Base-by-base conservation (phyloP, 495 filamentous ascomycete species). In the Immersiella caudata region DNA sequence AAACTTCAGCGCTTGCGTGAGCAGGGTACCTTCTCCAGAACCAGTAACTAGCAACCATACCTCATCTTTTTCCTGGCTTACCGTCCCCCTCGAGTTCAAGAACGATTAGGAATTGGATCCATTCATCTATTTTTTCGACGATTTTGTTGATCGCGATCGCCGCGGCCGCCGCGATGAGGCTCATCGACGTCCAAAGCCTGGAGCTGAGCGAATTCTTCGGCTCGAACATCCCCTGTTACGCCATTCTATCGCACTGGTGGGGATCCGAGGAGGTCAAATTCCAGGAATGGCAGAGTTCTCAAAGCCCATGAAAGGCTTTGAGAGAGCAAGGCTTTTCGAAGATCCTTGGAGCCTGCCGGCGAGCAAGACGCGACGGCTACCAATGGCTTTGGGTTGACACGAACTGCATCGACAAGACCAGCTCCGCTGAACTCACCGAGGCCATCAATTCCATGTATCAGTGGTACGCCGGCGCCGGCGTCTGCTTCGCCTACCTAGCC, bases 401-500 rank as follows among this genome's bases (percentile, higher is more conserved):
- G 22, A 70, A 67, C 62, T 71, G 70, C 63, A 82, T 82, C 40
- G 72, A 81, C 68, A 52, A 52, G 21, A 52, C 49, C 4, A 52
- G 49, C 16, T n/a, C 18, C 49, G 49, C 49, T 14, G 49, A 52
- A 14, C 49, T 52, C 49, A n/a, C 49, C 49, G 49, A 52, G 49
- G 49, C 49, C 3, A 52, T 52, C 3, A 52, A 52, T 22, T n/a
- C 18, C 49, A 52, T 52, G 49, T 52, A n/a, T 52, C 18, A 18
- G 16, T 70, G 64, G 76, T 80, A 79, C 59, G 24, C 62, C 9
- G 49, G 46, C 7, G 66, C 75, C 22, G 36, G 14, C 9, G 62
- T 75, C 8, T 80, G 79, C 58, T 79, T 76, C 56, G 79, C 66
- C 0, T 77, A 73, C 65, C 67, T 80, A 0, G 40, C 66, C 49